phyloP scores from a whole-genome alignment of 352 stramenopile genomes.

The Thalassiosira allenii region DNA sequence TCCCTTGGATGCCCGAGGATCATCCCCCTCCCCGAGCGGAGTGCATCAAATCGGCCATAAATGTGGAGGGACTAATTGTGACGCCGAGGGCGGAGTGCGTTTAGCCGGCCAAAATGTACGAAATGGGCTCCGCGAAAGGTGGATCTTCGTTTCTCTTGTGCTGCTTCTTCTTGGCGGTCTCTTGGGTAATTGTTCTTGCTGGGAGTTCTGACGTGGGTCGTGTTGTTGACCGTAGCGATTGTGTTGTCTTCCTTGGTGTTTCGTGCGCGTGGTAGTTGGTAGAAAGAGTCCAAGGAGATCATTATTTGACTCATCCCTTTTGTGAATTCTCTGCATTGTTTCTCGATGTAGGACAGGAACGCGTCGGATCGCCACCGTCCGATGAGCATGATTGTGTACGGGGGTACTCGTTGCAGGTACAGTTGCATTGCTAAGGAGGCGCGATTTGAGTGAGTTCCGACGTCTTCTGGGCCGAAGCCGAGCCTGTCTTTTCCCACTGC shows the following conservation, averaged over 20 bases:
- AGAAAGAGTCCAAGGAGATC: constrained; percentile 1
- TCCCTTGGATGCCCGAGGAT: no score
- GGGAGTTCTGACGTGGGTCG: no score
- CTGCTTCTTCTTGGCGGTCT: neutral
- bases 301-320: neutral
- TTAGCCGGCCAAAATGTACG: constrained; percentile 1
- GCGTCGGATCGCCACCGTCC: constrained; percentile 12
- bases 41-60: neutral
- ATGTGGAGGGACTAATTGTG: neutral
- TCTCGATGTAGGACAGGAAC: constrained; percentile 16
- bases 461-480: constrained; percentile 6
- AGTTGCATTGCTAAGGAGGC: constrained; percentile 1
- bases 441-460: constrained; percentile 22
- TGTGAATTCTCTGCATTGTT: constrained; percentile 11
- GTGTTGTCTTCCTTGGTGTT: neutral
- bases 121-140: neutral
- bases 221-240: no score
- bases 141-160: neutral
- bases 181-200: no score
- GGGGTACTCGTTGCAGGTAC: constrained; percentile 1
- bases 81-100: neutral
- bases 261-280: neutral
- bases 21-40: no score
- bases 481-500: constrained; percentile 14
- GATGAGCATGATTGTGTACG: constrained; percentile 18